A percentile compares a stretch with the other conserved stretches of the same genome.
These are phyloP conservation scores for Xenoacremonium recifei DNA, from an alignment of 2,329 filamentous ascomycete species.

Conservation along the genomic window DNA sequence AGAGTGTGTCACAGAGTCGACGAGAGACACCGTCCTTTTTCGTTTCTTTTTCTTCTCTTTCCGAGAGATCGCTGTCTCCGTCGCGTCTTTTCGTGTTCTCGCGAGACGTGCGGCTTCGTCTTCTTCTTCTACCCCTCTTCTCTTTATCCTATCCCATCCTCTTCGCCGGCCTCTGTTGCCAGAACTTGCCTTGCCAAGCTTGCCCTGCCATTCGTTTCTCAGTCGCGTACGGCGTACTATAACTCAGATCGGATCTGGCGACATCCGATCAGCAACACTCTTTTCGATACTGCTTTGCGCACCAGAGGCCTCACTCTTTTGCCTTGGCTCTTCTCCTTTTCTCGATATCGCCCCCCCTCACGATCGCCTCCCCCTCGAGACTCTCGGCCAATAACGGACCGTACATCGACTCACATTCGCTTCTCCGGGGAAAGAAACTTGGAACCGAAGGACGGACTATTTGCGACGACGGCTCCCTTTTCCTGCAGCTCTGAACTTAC, in stretches of 20 bases:
- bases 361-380: neutral
- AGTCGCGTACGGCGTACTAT: no score
- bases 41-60: neutral
- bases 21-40: neutral
- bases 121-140: slow-evolving; percentile 9
- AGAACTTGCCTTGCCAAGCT: no score
- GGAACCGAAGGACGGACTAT: no score
- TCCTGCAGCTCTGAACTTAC: no score
- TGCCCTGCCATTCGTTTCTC: no score
- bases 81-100: neutral
- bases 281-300: no score
- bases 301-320: slow-evolving; percentile 8
- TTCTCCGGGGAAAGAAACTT: no score
- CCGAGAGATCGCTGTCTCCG: neutral
- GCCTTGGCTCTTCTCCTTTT: slow-evolving; percentile 4
- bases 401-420: neutral
- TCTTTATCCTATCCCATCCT: slow-evolving; percentile 9
- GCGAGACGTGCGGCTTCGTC: no score
- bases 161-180: neutral
- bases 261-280: neutral
- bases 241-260: neutral
- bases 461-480: no score
- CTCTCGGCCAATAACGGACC: neutral
- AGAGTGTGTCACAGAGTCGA: no score
- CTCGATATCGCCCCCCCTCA: neutral